These are phyloP conservation scores for Neoscytalidium dimidiatum DNA, from an alignment of 2,329 filamentous ascomycete species.

Conservation along the genomic window DNA sequence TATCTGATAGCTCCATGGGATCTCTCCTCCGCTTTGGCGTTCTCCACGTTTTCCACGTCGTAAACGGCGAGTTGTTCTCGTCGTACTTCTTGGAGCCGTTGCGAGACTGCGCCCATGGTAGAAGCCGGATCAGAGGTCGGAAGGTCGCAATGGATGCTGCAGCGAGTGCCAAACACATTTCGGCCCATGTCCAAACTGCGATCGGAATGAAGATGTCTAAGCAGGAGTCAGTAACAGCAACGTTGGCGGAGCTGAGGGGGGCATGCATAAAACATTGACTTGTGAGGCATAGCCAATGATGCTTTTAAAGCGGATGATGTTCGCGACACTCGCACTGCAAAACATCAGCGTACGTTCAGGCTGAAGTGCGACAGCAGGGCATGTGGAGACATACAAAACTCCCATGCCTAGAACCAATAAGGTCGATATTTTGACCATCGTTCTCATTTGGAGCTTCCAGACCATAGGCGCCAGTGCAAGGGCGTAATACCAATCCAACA, in stretches of 20 bases:
- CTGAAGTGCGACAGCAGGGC: background rate
- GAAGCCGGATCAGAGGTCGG: background rate
- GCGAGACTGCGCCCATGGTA: background rate
- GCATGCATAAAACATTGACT: background rate
- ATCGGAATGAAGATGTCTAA: background rate
- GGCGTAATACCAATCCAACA: constrained; percentile 10
- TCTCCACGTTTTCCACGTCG: background rate
- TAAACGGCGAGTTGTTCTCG: background rate
- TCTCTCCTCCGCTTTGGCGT: background rate
- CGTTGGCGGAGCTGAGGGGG: background rate
- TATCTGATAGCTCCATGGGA: background rate
- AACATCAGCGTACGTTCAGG: background rate
- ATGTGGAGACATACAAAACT: background rate
- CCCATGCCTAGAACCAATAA: background rate
- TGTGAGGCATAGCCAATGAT: background rate
- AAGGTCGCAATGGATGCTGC: background rate
- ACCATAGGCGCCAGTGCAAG: constrained; percentile 7
- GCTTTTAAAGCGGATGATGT: background rate
- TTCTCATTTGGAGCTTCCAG: constrained; percentile 4
- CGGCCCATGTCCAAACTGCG: background rate
- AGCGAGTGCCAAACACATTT: background rate
- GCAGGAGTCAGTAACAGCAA: background rate
- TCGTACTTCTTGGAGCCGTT: background rate
- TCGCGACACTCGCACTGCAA: constrained; percentile 1
- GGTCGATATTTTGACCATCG: background rate